Evolutionary conservation across 2,329 filamentous ascomycete genomes (phyloP), one percentile per base, ranked within the genome.

Genomic region (Colletotrichum paranaense): DNA sequence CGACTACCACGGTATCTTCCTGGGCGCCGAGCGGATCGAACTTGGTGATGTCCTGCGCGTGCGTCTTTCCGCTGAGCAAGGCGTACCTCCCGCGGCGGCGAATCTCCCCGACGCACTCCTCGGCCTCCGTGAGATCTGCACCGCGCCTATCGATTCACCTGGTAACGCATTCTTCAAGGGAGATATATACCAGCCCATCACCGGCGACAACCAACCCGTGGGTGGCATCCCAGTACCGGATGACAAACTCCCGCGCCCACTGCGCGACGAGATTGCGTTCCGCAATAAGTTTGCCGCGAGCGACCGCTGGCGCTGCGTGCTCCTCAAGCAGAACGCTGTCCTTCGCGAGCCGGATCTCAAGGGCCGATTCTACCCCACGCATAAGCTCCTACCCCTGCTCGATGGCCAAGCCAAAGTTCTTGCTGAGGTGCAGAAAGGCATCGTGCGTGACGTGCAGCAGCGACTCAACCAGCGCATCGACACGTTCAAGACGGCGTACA

Each of bases 331-430:
- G 72, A 85, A 86, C 75, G 80, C 82, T n/a, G 81, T 84, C 57
- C 78, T 89, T 24, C 84, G 86, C 74, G 88, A 90, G 76, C 77
- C 78, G 16, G 82, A 83, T 26, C 83, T 91, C 63, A 83, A 84
- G 70, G 89, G 89, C 63, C 84, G 89, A n/a, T 90, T 90, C 80
- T 91, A 91, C 80, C 86, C 89, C 19, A 87, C 87, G n/a, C 81
- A 85, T 70, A 83, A 85, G 71, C 82, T 91, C 46, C 86, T 89
- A 79, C 84, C 84, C 19, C 84, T 90, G 67, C 80, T 90, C 66
- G 65, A 73, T 46, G 69, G 70, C 30, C 62, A 65, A 26, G 32
- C 52, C 53, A 59, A 72, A n/a, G 83, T 87, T 53, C 81, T 82
- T 11, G 78, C 76, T 1, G 79, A 78, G 5, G 85, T 84, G 71